Evolutionary conservation across 2,329 filamentous ascomycete genomes (phyloP), one percentile per base, ranked within the genome.

Genomic region (Monascus ruber): DNA sequence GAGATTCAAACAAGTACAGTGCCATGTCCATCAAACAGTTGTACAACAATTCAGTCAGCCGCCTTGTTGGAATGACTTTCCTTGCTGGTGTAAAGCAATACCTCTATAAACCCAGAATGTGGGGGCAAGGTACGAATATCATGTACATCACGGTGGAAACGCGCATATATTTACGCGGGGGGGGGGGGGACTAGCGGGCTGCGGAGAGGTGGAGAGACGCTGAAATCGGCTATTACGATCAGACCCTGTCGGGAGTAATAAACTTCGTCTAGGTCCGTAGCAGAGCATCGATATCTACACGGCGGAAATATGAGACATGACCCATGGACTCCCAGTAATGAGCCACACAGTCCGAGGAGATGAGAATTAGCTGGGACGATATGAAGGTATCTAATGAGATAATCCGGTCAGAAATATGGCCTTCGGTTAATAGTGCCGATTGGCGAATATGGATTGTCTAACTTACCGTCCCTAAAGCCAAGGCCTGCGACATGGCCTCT

Each of bases 331-430:
- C 67, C 88, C 88, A 95, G 55, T 86, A 82, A 55, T 89, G 85
- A 2, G 86, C 88, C 39, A 95, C 58, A 32, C 74, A 71, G 54
- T 94, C 70, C n/a, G 78, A 74, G 2, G 82, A 87, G 31, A 93
- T 72, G 29, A 95, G 70, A 36, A 94, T 78, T 24, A 95, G 70
- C 48, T 88, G 78, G 1, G 80, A 81, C 2, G 79, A 69, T 36
- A 88, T 83, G 50, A 78, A 94, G 42, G 53, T 40, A 37, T 59
- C 51, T 60, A 41, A 24, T 38, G 7, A 6, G 24, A 6, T 26
- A 37, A 17, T 35, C 2, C 27, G 8, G 10, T 28, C 7, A 35
- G n/a, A 35, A 31, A 37, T 6, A 40, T 24, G n/a, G 40, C 4
- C 17, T 31, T 27, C 31, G 7, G 7, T n/a, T 6, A 11, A 36